Base-by-base conservation (phyloP, 2,329 filamentous ascomycete genomes). In the Lojkania enalia region DNA sequence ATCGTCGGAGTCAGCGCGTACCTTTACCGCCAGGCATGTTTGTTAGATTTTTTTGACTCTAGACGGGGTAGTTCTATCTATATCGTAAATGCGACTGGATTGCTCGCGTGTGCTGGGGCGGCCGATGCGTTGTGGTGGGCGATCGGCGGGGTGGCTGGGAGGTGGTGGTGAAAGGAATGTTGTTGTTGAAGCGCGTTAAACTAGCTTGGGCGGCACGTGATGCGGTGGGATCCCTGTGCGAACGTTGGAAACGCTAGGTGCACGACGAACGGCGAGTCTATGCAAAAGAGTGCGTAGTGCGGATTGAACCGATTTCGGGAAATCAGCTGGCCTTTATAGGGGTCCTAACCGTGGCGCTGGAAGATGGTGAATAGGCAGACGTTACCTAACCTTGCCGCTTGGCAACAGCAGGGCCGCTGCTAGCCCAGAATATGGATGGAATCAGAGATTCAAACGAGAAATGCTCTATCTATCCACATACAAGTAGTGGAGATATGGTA, bases 21-120 rank as follows among this genome's bases (percentile, higher is more conserved):
- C 91, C 91, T 82, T 96, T 96, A 77, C 90, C 90, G 70, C 91
- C 91, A 69, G 90, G 78, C 84, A 86, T 87, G 64, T 57, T 64
- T 52, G 48, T 48, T 41, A 47, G 40, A 46, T 58, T 55, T 53
- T 56, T 56, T 27, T 46, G 42, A 42, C 44, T 49, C 30, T 48
- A 54, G 51, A 45, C 49, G 46, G 52, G 53, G 49, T 46, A 39
- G 48, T 60, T 35, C 38, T 54, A 61, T 57, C 30, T 46, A 62
- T 63, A 58, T 39, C 45, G 50, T 63, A 55, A 21, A 21, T 60
- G 66, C 66, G 67, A 68, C 64, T 49, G 56, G 44, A 44, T 52
- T 61, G 46, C 49, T 46, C 9, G 49, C 53, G 51, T 55, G 43
- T 57, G 36, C 20, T 49, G 45, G 47, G 42, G 52, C 46, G 54